Conservation (phyloP, 2,329 filamentous ascomycete genomes). For the Trichoderma lentiforme region DNA sequence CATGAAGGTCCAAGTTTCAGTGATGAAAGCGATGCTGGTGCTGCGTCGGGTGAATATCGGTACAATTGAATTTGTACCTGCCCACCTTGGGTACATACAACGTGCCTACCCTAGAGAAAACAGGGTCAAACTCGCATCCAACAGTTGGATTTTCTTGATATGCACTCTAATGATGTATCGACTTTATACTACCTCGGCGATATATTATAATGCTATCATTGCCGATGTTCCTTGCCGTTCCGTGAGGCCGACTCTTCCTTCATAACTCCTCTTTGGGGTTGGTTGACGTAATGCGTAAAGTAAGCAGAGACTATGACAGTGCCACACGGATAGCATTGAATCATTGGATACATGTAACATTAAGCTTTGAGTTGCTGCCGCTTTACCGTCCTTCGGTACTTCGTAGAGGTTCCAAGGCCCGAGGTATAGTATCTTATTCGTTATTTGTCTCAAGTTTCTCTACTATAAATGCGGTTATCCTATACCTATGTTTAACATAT, state of each 20-base stretch:
- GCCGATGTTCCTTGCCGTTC: neutral
- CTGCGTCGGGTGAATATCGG: neutral
- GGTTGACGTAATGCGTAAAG: neutral
- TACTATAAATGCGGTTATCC: neutral
- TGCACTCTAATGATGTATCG: neutral
- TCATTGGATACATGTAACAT: neutral
- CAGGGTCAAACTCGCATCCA: neutral
- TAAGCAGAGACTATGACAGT: neutral
- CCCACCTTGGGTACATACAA: too few relatives aligned
- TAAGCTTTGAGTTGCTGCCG: neutral
- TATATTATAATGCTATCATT: neutral
- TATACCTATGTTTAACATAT: neutral
- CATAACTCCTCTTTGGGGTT: neutral
- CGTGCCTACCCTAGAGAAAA: neutral
- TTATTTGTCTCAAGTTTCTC: neutral
- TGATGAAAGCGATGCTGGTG: neutral
- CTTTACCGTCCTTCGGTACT: neutral
- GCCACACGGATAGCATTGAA: neutral
- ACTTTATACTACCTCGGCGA: neutral
- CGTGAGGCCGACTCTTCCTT: neutral
- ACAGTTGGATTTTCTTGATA: neutral
- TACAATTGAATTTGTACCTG: neutral
- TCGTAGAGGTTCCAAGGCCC: neutral
- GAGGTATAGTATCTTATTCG: neutral
- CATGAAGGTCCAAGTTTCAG: neutral